Percentiles rank a stretch among this genome's conserved stretches.
Conservation (phyloP, 1,139 yeast species). For the Hyphopichia burtonii region DNA sequence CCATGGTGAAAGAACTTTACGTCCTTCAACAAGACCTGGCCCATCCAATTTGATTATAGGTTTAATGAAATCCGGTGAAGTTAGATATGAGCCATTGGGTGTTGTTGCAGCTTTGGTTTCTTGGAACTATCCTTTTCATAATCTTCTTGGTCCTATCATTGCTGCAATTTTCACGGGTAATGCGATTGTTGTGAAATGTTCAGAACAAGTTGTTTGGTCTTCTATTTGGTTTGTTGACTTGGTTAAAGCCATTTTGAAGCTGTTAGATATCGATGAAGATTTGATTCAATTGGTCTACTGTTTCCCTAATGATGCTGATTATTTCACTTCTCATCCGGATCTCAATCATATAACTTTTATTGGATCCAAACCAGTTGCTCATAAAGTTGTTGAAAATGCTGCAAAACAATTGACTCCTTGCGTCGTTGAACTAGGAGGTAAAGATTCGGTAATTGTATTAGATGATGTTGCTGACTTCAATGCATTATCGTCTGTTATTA, state of each 20-base stretch:
- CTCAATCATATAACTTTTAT: constrained; percentile 88
- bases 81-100: constrained; percentile 86
- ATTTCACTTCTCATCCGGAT: constrained; percentile 79
- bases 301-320: constrained; percentile 84
- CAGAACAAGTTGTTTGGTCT: constrained; percentile 96
- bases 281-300: constrained; percentile 78
- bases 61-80: constrained; percentile 86
- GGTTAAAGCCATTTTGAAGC: constrained; percentile 67
- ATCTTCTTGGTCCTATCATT: constrained; percentile 85
- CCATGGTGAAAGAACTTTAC: constrained; percentile 73
- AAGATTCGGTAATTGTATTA: constrained; percentile 83
- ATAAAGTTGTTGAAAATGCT: constrained; percentile 79
- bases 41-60: constrained; percentile 71
- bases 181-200: constrained; percentile 86
- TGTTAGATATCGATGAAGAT: constrained; percentile 74
- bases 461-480: constrained; percentile 63
- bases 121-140: constrained; percentile 97
- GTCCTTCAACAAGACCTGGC: constrained; percentile 78
- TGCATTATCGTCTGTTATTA: constrained; percentile 72
- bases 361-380: constrained; percentile 94
- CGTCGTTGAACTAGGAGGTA: constrained; percentile 94
- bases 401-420: constrained; percentile 84
- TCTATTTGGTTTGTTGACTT: constrained; percentile 72
- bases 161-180: constrained; percentile 90
- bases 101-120: constrained; percentile 90